Evolutionary conservation across 2,329 filamentous ascomycete species (phyloP), one percentile per base, ranked within the genome.

Genomic region (Colletotrichum sp.): DNA sequence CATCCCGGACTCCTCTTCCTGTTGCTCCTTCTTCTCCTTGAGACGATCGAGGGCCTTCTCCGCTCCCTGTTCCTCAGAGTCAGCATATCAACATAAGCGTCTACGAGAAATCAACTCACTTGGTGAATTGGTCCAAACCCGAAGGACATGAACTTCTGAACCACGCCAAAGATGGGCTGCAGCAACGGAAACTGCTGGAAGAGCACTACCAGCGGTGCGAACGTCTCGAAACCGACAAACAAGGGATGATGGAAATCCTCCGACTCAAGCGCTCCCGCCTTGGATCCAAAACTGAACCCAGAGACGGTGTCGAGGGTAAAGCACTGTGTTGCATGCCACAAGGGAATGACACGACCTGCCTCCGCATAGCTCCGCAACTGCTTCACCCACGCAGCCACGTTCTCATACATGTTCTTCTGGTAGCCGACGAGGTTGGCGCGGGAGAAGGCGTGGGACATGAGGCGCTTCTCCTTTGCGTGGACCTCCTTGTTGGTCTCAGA

Each of bases 61-160:
- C 16, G 59, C 28, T 13, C 59, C 12, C 28, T 21, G 28, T 34
- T 52, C 10, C 59, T 13, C 7, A 9, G 18, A 14, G 3, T 61
- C 28, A 34, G 59, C 26, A 6, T n/a, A 0, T 16, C 0, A 4
- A 59, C 7, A 28, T 1, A 6, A 59, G 14, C 1, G 0, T 59
- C 7, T 0, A 0, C 1, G 0, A 12, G 0, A n/a, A 30, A 0
- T 1, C 28, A 18, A 61, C 28, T 8, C 6, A 61, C 59, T 16
- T 61, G 59, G 0, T 61, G 24, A 8, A 61, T 61, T 3, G 59
- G 26, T 0, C 59, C 59, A 32, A 61, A 61, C 0, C 59, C 59
- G 30, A 61, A 61, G 13, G 59, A 61, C 59, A 32, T 61, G 0
- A 61, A 61, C 59, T 61, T 61, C 8, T 61, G 59, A 32, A 61